Percentiles rank a stretch among this genome's conserved stretches.
Evolutionary conservation across 805 yeast genomes (phyloP).

Genomic region (Schwanniomyces occidentalis): DNA sequence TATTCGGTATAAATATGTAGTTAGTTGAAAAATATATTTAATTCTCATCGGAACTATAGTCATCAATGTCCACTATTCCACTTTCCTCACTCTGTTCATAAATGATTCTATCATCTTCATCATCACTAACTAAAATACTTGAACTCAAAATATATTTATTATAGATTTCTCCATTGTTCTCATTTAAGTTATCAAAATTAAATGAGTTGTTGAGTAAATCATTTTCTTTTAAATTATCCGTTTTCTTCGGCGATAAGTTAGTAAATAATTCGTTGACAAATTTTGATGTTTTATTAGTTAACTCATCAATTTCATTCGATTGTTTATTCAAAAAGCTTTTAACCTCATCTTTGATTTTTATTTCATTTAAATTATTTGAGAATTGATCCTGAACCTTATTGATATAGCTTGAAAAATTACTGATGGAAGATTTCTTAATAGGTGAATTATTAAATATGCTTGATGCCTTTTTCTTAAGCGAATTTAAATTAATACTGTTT

Average conservation of each 20-base stretch:
- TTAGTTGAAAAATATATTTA: conserved; percentile 1
- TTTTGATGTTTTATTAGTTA: conserved; percentile 21
- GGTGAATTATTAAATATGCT: conserved; percentile 14
- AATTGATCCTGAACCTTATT: conserved; percentile 10
- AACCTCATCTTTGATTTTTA: conserved; percentile 13
- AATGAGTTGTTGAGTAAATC: conserved; percentile 27
- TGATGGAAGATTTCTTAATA: conserved; percentile 5
- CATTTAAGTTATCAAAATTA: conserved; percentile 23
- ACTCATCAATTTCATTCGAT: conserved; percentile 21
- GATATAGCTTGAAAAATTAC: conserved; percentile 8
- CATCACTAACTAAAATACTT: too few species aligned
- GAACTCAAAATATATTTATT: too few species aligned
- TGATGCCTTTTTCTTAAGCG: conserved; percentile 21
- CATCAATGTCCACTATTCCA: conserved; percentile 18
- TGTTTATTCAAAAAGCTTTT: conserved; percentile 18
- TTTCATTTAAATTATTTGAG: conserved; percentile 5
- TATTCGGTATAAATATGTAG: too few species aligned
- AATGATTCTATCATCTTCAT: too few species aligned
- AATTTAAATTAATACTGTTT: conserved; percentile 9
- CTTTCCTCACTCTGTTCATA: conserved; percentile 11
- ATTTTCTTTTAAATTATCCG: conserved; percentile 6
- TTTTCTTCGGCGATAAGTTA: conserved; percentile 26
- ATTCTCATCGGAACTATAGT: conserved; percentile 7
- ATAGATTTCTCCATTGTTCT: conserved; percentile 1
- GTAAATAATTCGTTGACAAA: conserved; percentile 25